Conservation (phyloP, 352 stramenopile species). For the Pythium utonaiense region DNA sequence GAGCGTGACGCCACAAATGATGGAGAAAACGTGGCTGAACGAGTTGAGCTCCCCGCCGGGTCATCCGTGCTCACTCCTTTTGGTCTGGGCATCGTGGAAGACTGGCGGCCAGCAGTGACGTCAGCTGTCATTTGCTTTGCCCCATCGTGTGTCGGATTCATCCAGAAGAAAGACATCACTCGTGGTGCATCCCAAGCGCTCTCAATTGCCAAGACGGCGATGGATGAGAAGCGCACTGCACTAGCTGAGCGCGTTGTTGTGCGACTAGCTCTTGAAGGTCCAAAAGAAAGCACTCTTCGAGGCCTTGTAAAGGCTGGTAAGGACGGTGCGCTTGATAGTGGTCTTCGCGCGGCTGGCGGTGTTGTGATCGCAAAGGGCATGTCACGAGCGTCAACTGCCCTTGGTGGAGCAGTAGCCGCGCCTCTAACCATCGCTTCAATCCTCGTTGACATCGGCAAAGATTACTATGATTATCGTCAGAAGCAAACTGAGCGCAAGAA, state of each 20-base stretch:
- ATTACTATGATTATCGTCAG: slow-evolving; percentile 82
- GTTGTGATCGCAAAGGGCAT: slow-evolving; percentile 76
- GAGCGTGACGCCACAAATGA: slow-evolving; percentile 8
- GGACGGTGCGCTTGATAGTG: slow-evolving; percentile 78
- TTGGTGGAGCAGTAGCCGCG: slow-evolving; percentile 64
- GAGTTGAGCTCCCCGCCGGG: slow-evolving; percentile 44
- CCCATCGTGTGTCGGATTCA: slow-evolving; percentile 39
- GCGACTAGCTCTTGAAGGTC: slow-evolving; percentile 40
- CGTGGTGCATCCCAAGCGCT: slow-evolving; percentile 59
- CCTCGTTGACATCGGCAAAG: slow-evolving; percentile 82
- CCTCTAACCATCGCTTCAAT: slow-evolving; percentile 82
- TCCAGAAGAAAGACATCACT: slow-evolving; percentile 57
- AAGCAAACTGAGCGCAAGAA: slow-evolving; percentile 67
- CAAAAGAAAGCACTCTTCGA: slow-evolving; percentile 36
- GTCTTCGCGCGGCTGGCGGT: slow-evolving; percentile 70
- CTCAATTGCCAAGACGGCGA: slow-evolving; percentile 22
- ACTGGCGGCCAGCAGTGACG: slow-evolving; percentile 33
- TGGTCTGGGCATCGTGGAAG: slow-evolving; percentile 51
- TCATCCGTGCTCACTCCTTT: slow-evolving; percentile 64
- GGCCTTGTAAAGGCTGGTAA: slow-evolving; percentile 58
- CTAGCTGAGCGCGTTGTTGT: slow-evolving; percentile 61
- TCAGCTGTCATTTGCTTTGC: slow-evolving; percentile 42
- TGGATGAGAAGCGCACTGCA: slow-evolving; percentile 54
- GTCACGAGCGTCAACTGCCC: slow-evolving; percentile 36
- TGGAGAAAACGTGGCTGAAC: slow-evolving; percentile 10